Evolutionary conservation across 1,139 yeast genomes (phyloP).

Genomic region (Debaryomyces sp.): DNA sequence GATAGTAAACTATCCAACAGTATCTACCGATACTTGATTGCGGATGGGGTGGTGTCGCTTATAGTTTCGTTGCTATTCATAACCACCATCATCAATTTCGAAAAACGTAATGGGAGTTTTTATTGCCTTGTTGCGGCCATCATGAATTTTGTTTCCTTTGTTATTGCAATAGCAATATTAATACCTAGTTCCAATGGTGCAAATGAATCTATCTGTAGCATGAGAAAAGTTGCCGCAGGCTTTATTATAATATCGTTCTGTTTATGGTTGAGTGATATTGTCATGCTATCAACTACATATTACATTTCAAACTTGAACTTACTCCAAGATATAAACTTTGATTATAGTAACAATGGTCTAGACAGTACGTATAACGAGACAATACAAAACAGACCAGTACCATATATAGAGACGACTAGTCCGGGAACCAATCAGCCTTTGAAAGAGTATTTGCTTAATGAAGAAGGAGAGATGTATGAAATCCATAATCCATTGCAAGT

Average conservation of each 20-base stretch:
- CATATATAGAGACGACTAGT: neutral
- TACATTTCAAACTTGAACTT: conserved; percentile 44
- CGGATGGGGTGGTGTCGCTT: conserved; percentile 39
- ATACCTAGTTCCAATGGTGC: conserved; percentile 27
- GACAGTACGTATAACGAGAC: conserved; percentile 5
- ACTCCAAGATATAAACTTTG: conserved; percentile 40
- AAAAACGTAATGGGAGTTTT: conserved; percentile 45
- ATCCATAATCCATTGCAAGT: conserved; percentile 28
- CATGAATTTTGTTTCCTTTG: conserved; percentile 36
- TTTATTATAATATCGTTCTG: conserved; percentile 44
- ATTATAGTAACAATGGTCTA: conserved; percentile 29
- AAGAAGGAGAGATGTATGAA: conserved; percentile 40
- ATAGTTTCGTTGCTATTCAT: conserved; percentile 39
- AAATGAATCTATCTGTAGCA: conserved; percentile 26
- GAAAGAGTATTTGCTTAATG: conserved; percentile 33
- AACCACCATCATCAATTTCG: conserved; percentile 39
- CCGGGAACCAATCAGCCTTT: conserved; percentile 16
- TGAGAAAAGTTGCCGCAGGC: conserved; percentile 41
- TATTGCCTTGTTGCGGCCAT: conserved; percentile 41
- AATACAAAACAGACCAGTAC: conserved; percentile 1
- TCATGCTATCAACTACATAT: conserved; percentile 43
- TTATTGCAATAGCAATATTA: conserved; percentile 30
- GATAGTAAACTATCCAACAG: conserved; percentile 28
- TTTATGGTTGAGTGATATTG: conserved; percentile 42
- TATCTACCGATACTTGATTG: conserved; percentile 42